Percentiles rank a stretch among this genome's conserved stretches.
phyloP scores from a whole-genome alignment of 140 eudicot genomes.

The Stevia rebaudiana region DNA sequence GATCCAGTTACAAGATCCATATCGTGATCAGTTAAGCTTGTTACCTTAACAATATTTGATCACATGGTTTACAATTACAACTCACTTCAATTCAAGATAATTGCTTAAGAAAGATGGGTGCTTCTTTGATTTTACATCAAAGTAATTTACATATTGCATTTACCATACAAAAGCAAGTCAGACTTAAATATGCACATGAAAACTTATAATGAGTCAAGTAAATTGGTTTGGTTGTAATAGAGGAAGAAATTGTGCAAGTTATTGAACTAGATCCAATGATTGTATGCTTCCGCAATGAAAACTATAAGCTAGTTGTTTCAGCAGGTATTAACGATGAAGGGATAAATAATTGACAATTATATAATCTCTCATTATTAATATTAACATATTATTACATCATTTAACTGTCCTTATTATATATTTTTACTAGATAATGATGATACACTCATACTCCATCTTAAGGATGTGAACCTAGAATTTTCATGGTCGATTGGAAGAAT shows the following conservation, averaged over 20 bases:
- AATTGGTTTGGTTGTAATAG: neutral
- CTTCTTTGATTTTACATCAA: neutral
- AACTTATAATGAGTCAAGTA: neutral
- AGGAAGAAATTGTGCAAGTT: neutral
- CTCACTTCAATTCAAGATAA: neutral
- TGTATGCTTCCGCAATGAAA: neutral
- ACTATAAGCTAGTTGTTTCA: conserved; percentile 8
- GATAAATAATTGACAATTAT: neutral
- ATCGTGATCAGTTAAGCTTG: neutral
- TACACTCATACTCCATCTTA: conserved; percentile 63
- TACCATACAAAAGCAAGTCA: neutral
- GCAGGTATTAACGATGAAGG: neutral
- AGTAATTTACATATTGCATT: neutral
- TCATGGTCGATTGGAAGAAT: conserved; percentile 74
- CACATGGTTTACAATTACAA: neutral
- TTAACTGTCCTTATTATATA: neutral
- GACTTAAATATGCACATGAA: neutral
- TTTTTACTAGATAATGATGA: conserved; percentile 54
- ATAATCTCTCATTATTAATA: neutral
- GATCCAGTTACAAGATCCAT: neutral
- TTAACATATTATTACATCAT: conserved; percentile 3
- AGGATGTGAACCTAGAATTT: conserved; percentile 70
- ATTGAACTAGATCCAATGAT: too few relatives aligned
- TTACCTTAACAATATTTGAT: neutral
- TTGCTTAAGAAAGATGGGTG: neutral